Evolutionary conservation across 352 stramenopile species (phyloP), one percentile per base, ranked within the genome.

Genomic region (Bremia lactucae): DNA sequence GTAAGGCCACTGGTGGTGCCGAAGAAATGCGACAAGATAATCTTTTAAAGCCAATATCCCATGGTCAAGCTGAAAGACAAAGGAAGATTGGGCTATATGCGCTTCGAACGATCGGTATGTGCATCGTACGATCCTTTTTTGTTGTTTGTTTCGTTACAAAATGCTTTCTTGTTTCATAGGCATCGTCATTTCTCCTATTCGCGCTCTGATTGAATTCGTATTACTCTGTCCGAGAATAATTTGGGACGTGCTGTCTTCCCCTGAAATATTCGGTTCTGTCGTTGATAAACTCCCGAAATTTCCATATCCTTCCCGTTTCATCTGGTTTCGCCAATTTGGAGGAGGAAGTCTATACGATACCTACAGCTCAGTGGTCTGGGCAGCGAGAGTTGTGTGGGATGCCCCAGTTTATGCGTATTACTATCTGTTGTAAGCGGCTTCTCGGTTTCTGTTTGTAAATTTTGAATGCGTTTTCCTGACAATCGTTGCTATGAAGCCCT

Each of bases 371-470:
- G 21, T 50, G 2, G 57, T 49, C 13, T 89, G 76, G 76, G 63
- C 67, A 15, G 51, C 46, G 4, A 58, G 58, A 8, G 56, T 89
- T 16, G 52, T 80, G 6, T 89, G 76, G 76, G 72, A 87, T 29
- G 65, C 76, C 18, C 76, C 76, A 2, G 46, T 87, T 7, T 79
- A 73, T 34, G 56, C 55, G 4, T 89, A 84, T 36, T 46, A 71
- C 37, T 89, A 87, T 56, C 56, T 87, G 50, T 84, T 89, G 76
- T 89, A 64, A 39, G 76, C 73, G 36, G 15, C 7, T 13, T 15
- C 13, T 40, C 11, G 15, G 40, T 13, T 13, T 13, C 11, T 34
- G 4, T 4, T 14, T 16, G 15, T 1, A 14, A 33, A 5, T 24
- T 25, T 15, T 5, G 31, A 0, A 22, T 11, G 6, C 24, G 23